Evolutionary conservation across 371 early-diverging fungal genomes (phyloP), one percentile per base, ranked within the genome.

Genomic region (Blakeslea trispora): DNA sequence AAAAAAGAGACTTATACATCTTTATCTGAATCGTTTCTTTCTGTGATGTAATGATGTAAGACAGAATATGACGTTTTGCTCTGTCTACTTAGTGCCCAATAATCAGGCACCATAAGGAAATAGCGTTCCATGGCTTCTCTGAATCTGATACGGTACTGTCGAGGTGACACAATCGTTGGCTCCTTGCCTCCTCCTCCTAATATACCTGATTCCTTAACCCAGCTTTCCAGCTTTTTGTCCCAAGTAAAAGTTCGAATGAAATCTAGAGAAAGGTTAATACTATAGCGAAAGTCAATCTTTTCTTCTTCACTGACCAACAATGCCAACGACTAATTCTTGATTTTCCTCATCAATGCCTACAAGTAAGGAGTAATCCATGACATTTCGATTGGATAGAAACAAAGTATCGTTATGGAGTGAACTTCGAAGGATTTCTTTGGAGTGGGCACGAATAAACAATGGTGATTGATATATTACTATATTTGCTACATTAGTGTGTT

Each of bases 361-460:
- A 28, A 98, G 70, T 19, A 98, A 80, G 6, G 97, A 95, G 64
- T 98, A 98, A 71, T 98, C 98, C 97, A 98, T 96, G 23, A 98
- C 95, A 59, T 95, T 92, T 58, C 90, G 78, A 47, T 81, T 84
- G 8, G 88, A 88, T 56, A 98, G 64, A 64, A 98, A 98, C 17
- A 91, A 69, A 0, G 97, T 94, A 65, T 98, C 98, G 59, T 96
- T 95, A 57, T 84, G 88, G 0, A 98, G 72, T 5, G 95, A 91
- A 14, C 86, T 89, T 39, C 82, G 78, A 15, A 98, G 71, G 41
- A 91, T 81, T 37, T 85, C 81, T 63, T 97, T 97, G 15, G 96
- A 82, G 62, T 93, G 91, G 50, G 94, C 91, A 9, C 96, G 88
- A 24, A 97, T 91, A 63, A 90, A 97, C 23, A 98, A 72, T 1